Base-by-base conservation (phyloP, 345 rosid genomes). In the Sisymbrium altissimum region DNA sequence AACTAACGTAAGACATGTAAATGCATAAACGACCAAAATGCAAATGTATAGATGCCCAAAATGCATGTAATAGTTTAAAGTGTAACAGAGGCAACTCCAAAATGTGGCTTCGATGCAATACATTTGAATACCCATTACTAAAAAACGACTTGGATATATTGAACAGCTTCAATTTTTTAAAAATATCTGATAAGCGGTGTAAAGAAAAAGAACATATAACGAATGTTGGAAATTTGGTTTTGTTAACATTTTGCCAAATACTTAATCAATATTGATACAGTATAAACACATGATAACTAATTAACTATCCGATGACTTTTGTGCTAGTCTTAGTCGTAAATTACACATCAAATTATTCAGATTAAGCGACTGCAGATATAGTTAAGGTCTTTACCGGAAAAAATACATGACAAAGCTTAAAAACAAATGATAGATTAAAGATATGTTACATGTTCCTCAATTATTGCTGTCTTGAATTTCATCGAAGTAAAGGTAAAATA, bases 381-480 rank as follows among this genome's bases (percentile, higher is more conserved):
- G 9, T 3, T 46, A 45, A 45, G 5, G 36, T 55, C 23, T n/a
- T 55, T 55, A 15, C 40, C 23, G 5, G 3, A n/a, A 55, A n/a
- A 3, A 30, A n/a, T n/a, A 56, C 19, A 54, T 8, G 15, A 32
- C 4, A 32, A 32, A 30, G 25, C 33, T 25, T 23, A 1, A 23
- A 23, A 23, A 53, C 13, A 21, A n/a, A 27, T 53, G 71, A 53
- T 53, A 15, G 18, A 19, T 30, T 41, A 30, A 43, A 15, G 5
- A 13, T 41, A 17, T 41, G 10, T 19, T 23, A 13, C 64, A 68
- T 15, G 52, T 13, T 69, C 53, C 9, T 33, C 57, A 32, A 70
- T 48, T 23, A 71, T 61, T 52, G n/a, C 27, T 17, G 4, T 39
- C 58, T 61, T 61, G 61, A 61, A 49, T 38, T 72, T 27, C 13